Evolutionary conservation across 768 basidiomycete genomes (phyloP), one percentile per base, ranked within the genome.

Genomic region (Boletus fagicola): DNA sequence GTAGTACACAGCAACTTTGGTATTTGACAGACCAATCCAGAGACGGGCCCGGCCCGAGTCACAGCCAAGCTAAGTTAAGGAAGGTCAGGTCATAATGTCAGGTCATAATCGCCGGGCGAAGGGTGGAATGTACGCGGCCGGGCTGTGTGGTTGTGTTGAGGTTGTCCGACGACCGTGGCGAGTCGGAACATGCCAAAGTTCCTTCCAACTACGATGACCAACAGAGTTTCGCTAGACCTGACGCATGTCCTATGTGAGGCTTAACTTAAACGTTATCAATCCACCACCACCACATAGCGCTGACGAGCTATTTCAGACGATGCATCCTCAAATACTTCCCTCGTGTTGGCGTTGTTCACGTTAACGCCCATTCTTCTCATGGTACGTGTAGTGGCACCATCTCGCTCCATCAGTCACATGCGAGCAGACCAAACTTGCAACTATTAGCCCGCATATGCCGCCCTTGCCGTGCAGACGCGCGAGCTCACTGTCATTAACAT

Each of bases 401-500:
- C 6, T 10, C 2, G 15, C 9, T 15, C 12, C 15, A 24, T 22
- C 33, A 13, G 16, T 49, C 35, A 18, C 26, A 49, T 36, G 1
- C 49, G 39, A 40, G 16, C 62, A 56, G 7, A 60, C 47, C 33
- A 51, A 33, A 30, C 61, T 31, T 50, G 54, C 50, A 30, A 53
- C 44, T 57, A 4, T 12, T 38, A 93, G 90, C 83, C 91, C 36
- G 86, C 89, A 13, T 93, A 93, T 70, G 88, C 88, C 8, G 86
- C 79, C 3, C 76, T 93, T 11, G 81, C 85, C 2, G 79, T 90
- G 4, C 83, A 87, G 60, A 90, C 87, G 4, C 85, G 92, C 30
- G 92, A 94, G 71, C 80, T 88, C 50, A 74, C 86, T n/a, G 80
- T 94, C 67, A 80, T 92, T 59, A 78, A 84, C 44, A 92, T 93